Percentiles rank a stretch among this genome's conserved stretches.
phyloP scores from a whole-genome alignment of 1,284 basidiomycete species.

The Chalciporus sp. region DNA sequence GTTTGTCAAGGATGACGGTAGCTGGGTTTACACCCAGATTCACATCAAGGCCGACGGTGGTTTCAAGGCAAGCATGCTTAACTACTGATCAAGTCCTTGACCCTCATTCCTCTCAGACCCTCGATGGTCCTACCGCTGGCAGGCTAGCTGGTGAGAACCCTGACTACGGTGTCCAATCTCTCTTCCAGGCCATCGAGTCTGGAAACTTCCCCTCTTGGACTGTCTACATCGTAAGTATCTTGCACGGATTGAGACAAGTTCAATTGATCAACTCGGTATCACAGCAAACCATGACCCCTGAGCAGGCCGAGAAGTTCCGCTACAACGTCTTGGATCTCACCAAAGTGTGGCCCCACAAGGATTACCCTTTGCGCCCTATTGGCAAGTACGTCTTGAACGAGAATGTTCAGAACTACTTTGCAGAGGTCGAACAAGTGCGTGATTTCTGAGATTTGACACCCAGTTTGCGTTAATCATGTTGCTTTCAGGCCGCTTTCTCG shows the following conservation, averaged over 20 bases:
- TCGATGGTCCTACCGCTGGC: conserved; percentile 58
- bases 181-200: conserved; percentile 81
- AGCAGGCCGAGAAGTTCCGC: conserved; percentile 89
- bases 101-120: conserved; percentile 45
- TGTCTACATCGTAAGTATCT: conserved; percentile 61
- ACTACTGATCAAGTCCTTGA: background rate
- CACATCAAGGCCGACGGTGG: conserved; percentile 79
- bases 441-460: conserved; percentile 13
- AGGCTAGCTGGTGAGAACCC: conserved; percentile 74
- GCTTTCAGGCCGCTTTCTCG: conserved; percentile 70
- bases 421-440: conserved; percentile 80
- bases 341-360: conserved; percentile 84
- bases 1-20: conserved; percentile 80
- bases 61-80: conserved; percentile 56
- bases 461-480: conserved; percentile 22
- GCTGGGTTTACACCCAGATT: conserved; percentile 83
- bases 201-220: conserved; percentile 82
- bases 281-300: conserved; percentile 86
- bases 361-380: conserved; percentile 85
- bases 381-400: conserved; percentile 88
- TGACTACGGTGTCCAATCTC: conserved; percentile 75
- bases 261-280: conserved; percentile 14
- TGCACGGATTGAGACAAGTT: background rate
- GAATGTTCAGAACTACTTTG: conserved; percentile 86
- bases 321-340: conserved; percentile 91